Evolutionary conservation across 257 asterid genomes (phyloP).

Genomic region (Lycium ferocissimum): DNA sequence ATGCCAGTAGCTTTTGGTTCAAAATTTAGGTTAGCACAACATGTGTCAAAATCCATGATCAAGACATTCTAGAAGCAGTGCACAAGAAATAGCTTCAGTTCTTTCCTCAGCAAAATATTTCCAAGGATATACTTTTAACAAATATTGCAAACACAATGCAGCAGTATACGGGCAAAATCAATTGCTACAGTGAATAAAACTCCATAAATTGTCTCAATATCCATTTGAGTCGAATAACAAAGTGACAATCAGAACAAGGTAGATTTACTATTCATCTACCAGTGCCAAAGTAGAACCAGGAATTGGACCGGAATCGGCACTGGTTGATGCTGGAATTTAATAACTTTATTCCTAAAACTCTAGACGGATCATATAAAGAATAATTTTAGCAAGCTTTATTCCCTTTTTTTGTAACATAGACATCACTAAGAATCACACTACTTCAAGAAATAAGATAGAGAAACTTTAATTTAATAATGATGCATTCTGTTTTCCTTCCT

Average conservation of each 20-base stretch:
- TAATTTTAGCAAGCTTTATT: background rate
- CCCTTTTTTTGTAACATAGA: background rate
- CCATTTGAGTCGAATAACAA: constrained; percentile 11
- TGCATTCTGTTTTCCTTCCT: constrained; percentile 8
- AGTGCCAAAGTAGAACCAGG: background rate
- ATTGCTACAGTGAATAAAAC: background rate
- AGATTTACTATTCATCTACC: constrained; percentile 19
- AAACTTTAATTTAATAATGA: background rate
- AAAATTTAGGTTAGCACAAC: background rate
- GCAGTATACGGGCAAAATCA: background rate
- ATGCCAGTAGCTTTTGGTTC: constrained; percentile 17
- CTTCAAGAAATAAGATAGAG: background rate
- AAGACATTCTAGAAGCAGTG: background rate
- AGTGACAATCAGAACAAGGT: constrained; percentile 1
- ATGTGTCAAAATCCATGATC: constrained; percentile 4
- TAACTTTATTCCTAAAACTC: constrained; percentile 14
- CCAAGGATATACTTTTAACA: background rate
- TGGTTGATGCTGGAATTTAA: background rate
- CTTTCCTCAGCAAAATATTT: background rate
- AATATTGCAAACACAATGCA: constrained; percentile 7
- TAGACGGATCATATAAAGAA: background rate
- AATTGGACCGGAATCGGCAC: background rate
- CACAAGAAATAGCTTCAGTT: background rate
- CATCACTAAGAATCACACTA: background rate
- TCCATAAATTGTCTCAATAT: background rate